Conservation (phyloP, 495 filamentous ascomycete genomes). For the Hypoxylon lenormandii region DNA sequence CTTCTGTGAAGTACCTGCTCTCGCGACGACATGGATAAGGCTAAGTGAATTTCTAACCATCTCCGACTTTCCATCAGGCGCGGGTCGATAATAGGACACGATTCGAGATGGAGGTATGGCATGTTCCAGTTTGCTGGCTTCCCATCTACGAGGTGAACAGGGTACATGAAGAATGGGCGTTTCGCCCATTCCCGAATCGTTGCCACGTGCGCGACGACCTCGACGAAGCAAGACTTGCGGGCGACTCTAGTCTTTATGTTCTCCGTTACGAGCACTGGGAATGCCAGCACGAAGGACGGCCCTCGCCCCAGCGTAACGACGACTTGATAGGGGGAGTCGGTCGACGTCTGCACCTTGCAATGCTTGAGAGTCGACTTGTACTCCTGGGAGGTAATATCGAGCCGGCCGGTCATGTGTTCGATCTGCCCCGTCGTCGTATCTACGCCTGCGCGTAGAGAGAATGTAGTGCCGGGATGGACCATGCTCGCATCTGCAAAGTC, state of each 20-base stretch:
- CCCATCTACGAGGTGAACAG: conserved; percentile 5
- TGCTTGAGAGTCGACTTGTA: background rate
- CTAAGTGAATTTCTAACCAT: conserved; percentile 6
- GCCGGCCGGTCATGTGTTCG: background rate
- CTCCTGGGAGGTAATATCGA: background rate
- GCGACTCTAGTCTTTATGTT: background rate
- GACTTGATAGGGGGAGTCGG: background rate
- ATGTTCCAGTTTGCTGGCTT: conserved; percentile 25
- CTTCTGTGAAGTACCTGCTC: conserved; percentile 52
- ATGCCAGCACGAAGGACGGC: background rate
- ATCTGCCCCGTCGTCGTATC: background rate
- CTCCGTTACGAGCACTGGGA: background rate
- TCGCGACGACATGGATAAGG: conserved; percentile 46
- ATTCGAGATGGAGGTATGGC: conserved; percentile 22
- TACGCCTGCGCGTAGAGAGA: background rate
- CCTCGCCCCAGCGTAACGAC: background rate
- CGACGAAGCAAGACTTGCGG: background rate
- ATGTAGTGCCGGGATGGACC: background rate
- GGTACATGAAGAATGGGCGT: conserved; percentile 5
- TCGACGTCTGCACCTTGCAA: background rate
- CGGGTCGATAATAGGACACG: conserved; percentile 13
- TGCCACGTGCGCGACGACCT: background rate
- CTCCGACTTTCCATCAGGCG: too few species aligned
- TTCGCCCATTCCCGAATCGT: background rate
- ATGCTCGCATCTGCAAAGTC: background rate